Evolutionary conservation across 495 filamentous ascomycete genomes (phyloP), one percentile per base, ranked within the genome.

Genomic region (Parachaetomium inaequale): DNA sequence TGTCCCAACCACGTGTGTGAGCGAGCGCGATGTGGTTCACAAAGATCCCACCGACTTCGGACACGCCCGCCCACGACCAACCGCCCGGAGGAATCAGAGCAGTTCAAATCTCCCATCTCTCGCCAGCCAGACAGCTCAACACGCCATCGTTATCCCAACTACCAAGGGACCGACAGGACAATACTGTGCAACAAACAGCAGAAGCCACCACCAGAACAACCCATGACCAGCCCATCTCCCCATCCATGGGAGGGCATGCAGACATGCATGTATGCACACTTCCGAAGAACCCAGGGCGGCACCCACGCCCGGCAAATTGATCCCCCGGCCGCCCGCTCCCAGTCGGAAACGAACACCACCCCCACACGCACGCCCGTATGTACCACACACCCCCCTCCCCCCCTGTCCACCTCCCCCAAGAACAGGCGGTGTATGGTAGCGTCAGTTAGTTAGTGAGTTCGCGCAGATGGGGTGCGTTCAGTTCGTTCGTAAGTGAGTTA

Each of bases 391-490:
- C 6, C 42, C 17, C 42, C 17, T 14, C 10, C 19, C 17, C 10
- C 42, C 17, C 17, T 17, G 17, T 0, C 19, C 10, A 23, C 4
- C 40, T 11, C 2, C 5, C 46, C 46, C 46, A 49, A 49, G 46
- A 49, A 49, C 4, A 28, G 19, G 46, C 46, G 46, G 46, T 49
- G 46, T 49, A 49, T 49, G 46, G 46, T 49, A 49, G 46, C 46
- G n/a, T n/a, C n/a, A n/a, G n/a, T n/a, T n/a, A n/a, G n/a, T n/a
- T n/a, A n/a, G n/a, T n/a, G n/a, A n/a, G n/a, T n/a, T n/a, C n/a
- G n/a, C n/a, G n/a, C n/a, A n/a, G n/a, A n/a, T n/a, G n/a, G n/a
- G n/a, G n/a, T n/a, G n/a, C n/a, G n/a, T n/a, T n/a, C n/a, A n/a
- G n/a, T n/a, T n/a, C n/a, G n/a, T n/a, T n/a, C n/a, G n/a, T n/a